phyloP scores from a whole-genome alignment of 164 flowering plant genomes.

The Vitis rupestris region DNA sequence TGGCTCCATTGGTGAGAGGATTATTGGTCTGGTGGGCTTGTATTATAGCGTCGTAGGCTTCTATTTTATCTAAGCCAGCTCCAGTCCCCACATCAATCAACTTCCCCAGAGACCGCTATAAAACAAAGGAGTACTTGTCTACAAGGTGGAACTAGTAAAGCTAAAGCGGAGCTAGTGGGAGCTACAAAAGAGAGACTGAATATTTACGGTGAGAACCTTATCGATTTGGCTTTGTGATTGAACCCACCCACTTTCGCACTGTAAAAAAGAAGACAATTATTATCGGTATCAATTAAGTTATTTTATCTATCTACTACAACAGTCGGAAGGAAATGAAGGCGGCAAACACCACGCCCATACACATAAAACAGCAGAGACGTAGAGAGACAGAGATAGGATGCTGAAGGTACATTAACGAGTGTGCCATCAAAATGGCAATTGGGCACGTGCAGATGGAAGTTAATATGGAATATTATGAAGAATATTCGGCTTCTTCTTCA shows the following conservation, averaged over 20 bases:
- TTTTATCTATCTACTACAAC: not conserved
- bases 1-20: constrained; percentile 11
- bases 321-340: not conserved
- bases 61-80: constrained; percentile 1
- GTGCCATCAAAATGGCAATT: not conserved
- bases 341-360: not conserved
- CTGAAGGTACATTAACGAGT: not conserved
- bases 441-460: not conserved
- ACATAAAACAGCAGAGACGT: not conserved
- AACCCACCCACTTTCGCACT: constrained; percentile 3
- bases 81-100: constrained; percentile 21
- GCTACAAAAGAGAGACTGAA: constrained; percentile 1
- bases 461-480: not conserved
- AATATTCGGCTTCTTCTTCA: not conserved
- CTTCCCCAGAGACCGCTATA: constrained; percentile 23
- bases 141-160: not conserved
- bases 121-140: constrained; percentile 22
- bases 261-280: not conserved
- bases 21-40: not conserved
- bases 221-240: constrained; percentile 3
- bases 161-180: constrained; percentile 3
- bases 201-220: constrained; percentile 8
- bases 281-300: not conserved
- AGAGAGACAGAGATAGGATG: not conserved
- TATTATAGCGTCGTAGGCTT: not conserved